phyloP scores from a whole-genome alignment of 2,329 filamentous ascomycete genomes.

The Neofusicoccum laricinum region DNA sequence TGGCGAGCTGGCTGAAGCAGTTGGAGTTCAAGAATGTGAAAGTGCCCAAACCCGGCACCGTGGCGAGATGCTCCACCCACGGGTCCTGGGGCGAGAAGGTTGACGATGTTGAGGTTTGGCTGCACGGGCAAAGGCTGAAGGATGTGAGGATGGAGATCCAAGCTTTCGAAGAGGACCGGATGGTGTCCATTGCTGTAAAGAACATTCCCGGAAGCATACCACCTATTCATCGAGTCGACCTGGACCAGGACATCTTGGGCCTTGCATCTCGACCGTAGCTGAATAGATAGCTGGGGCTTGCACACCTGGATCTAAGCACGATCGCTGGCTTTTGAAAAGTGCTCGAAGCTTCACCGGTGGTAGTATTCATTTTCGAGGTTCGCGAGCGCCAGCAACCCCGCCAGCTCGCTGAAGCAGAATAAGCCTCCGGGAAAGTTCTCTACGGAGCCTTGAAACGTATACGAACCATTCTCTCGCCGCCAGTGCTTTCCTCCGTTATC shows the following conservation, averaged over 20 bases:
- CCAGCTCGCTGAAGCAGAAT: too few species aligned
- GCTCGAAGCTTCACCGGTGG: too few species aligned
- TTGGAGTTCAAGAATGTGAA: slow-evolving; percentile 66
- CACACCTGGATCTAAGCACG: too few species aligned
- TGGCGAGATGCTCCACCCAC: slow-evolving; percentile 42
- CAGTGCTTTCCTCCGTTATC: too few species aligned
- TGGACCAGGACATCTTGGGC: background rate
- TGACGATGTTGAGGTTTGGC: slow-evolving; percentile 49
- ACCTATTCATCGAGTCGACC: background rate
- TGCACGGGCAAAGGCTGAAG: slow-evolving; percentile 46
- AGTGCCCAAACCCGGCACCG: slow-evolving; percentile 49
- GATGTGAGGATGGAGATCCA: slow-evolving; percentile 58
- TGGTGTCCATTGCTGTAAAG: slow-evolving; percentile 53
- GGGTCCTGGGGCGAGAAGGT: slow-evolving; percentile 47
- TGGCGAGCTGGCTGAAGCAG: slow-evolving; percentile 69
- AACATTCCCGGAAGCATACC: slow-evolving; percentile 19
- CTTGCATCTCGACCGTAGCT: background rate
- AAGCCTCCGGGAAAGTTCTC: too few species aligned
- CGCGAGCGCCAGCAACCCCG: too few species aligned
- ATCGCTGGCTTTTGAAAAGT: too few species aligned
- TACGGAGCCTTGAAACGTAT: too few species aligned
- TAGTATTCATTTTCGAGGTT: too few species aligned
- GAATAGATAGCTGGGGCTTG: too few species aligned
- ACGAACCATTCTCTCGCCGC: too few species aligned
- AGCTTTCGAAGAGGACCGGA: slow-evolving; percentile 57